Evolutionary conservation across 148 eudicot genomes (phyloP).

Genomic region (Fallopia convolvulus): DNA sequence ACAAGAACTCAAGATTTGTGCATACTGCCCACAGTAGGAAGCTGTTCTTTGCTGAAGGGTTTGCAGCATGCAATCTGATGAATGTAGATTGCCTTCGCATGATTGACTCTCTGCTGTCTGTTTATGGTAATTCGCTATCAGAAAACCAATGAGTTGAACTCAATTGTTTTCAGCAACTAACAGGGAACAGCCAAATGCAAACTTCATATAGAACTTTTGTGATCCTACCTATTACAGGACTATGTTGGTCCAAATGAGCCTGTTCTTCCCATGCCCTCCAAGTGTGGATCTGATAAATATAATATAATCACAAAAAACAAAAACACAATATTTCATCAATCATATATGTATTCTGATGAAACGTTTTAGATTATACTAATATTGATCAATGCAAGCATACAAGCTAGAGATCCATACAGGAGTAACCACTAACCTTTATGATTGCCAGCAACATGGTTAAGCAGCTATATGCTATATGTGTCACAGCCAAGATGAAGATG

Average conservation of each 20-base stretch:
- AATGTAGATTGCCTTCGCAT: constrained; percentile 76
- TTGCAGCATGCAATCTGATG: constrained; percentile 57
- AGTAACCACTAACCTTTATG: constrained; percentile 51
- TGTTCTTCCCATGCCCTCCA: constrained; percentile 96
- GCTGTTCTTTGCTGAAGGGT: constrained; percentile 42
- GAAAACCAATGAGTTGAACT: background rate
- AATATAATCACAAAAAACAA: background rate
- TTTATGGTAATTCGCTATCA: constrained; percentile 5
- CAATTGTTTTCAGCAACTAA: background rate
- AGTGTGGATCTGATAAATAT: constrained; percentile 57
- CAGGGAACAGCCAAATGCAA: background rate
- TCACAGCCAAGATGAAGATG: constrained; percentile 97
- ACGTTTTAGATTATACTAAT: too few relatives aligned
- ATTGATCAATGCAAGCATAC: background rate
- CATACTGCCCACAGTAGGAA: constrained; percentile 77
- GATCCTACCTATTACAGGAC: constrained; percentile 47
- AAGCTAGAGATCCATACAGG: background rate
- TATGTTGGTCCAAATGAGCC: constrained; percentile 58
- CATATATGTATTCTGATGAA: too few relatives aligned
- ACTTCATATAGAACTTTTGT: background rate
- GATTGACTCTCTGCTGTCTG: constrained; percentile 70
- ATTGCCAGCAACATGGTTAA: constrained; percentile 96
- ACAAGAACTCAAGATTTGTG: constrained; percentile 6
- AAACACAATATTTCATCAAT: background rate
- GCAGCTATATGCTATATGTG: constrained; percentile 97